phyloP scores from a whole-genome alignment of 2,329 filamentous ascomycete species.

The Trichoderma gracile region DNA sequence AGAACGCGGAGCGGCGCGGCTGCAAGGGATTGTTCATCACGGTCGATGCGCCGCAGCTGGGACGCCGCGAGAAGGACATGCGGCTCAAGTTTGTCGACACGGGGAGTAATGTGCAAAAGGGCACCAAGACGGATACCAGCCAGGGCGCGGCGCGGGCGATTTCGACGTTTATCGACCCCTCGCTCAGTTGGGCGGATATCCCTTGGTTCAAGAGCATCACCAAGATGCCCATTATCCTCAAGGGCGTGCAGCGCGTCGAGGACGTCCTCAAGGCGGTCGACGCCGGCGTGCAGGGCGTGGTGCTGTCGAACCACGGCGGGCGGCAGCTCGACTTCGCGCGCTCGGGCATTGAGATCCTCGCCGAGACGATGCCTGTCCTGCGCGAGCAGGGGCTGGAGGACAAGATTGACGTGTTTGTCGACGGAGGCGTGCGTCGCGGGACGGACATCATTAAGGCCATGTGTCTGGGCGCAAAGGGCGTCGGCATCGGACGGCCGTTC shows the following conservation, averaged over 20 bases:
- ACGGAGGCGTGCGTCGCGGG: constrained; percentile 85
- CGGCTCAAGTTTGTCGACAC: constrained; percentile 84
- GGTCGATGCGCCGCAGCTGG: constrained; percentile 93
- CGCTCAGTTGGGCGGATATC: constrained; percentile 90
- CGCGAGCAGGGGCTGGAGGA: constrained; percentile 71
- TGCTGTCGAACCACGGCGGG: constrained; percentile 94
- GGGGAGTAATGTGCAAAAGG: constrained; percentile 79
- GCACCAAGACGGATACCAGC: constrained; percentile 74
- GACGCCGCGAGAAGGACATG: constrained; percentile 97
- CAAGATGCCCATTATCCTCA: constrained; percentile 91
- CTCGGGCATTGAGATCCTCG: constrained; percentile 84
- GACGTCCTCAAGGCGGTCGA: constrained; percentile 89
- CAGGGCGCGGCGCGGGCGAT: constrained; percentile 95
- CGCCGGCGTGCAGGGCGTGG: constrained; percentile 80
- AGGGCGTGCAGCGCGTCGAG: constrained; percentile 94
- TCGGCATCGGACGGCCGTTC: constrained; percentile 93
- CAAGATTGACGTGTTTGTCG: constrained; percentile 83
- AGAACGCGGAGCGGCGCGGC: constrained; percentile 87
- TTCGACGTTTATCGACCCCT: constrained; percentile 93
- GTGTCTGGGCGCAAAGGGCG: constrained; percentile 86
- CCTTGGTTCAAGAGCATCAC: constrained; percentile 91
- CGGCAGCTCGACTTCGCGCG: constrained; percentile 90
- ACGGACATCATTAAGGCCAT: constrained; percentile 96
- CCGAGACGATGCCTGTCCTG: constrained; percentile 89
- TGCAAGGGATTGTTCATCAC: constrained; percentile 98